Evolutionary conservation across 176 grass and related monocot genomes (phyloP).

Genomic region (Oryza meyeriana): DNA sequence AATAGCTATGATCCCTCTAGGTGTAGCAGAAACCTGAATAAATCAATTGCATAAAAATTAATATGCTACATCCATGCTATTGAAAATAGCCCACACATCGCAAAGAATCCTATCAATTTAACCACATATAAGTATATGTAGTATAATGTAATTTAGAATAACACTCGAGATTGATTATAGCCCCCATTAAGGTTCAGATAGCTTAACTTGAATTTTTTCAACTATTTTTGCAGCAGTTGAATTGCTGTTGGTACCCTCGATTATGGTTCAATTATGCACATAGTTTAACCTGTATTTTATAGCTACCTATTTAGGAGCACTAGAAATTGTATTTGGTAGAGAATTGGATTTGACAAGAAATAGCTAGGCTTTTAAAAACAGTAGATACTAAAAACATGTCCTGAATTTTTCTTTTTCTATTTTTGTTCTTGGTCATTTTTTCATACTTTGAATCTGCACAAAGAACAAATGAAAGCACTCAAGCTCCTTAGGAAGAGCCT

Average conservation of each 20-base stretch:
- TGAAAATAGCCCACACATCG: no score
- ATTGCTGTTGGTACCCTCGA: background rate
- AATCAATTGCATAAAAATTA: no score
- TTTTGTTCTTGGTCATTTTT: background rate
- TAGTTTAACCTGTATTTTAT: background rate
- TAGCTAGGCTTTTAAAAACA: background rate
- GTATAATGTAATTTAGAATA: no score
- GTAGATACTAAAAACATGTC: background rate
- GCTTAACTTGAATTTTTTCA: background rate
- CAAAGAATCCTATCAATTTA: no score
- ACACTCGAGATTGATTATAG: no score
- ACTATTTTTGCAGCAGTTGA: background rate
- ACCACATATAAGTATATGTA: no score
- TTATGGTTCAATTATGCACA: background rate
- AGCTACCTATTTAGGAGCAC: background rate
- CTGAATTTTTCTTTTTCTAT: background rate
- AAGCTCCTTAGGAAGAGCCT: slow-evolving; percentile 77
- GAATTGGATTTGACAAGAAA: background rate
- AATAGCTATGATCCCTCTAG: no score
- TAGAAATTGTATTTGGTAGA: background rate
- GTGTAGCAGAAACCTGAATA: no score
- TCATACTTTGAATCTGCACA: slow-evolving; percentile 41
- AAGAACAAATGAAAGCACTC: slow-evolving; percentile 73
- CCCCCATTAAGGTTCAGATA: background rate
- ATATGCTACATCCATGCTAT: no score